A percentile compares a stretch with the other conserved stretches of the same genome.
Conservation (phyloP, 768 basidiomycete species). For the Kwoniella botswanensis region DNA sequence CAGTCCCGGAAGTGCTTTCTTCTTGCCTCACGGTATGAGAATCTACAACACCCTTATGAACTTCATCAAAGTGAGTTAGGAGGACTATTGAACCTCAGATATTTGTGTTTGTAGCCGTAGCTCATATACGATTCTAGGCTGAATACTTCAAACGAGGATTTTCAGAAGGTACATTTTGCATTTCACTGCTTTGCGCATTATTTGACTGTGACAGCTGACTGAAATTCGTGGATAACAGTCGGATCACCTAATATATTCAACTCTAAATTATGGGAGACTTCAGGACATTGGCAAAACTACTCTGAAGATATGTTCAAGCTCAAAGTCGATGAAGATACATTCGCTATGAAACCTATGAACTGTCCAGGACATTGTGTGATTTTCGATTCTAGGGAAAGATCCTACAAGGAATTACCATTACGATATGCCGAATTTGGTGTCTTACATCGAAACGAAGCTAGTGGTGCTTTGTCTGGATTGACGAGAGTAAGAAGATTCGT, state of each 20-base stretch:
- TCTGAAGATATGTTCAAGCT: slow-evolving; percentile 96
- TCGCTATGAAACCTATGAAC: slow-evolving; percentile 98
- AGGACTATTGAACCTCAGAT: background rate
- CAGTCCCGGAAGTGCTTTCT: slow-evolving; percentile 94
- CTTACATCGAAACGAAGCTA: slow-evolving; percentile 94
- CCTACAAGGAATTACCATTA: slow-evolving; percentile 92
- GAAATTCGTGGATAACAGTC: slow-evolving; percentile 62
- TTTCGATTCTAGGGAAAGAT: slow-evolving; percentile 90
- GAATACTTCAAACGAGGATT: slow-evolving; percentile 97
- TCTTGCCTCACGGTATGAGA: slow-evolving; percentile 93
- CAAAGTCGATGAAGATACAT: slow-evolving; percentile 93
- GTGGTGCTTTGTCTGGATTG: slow-evolving; percentile 88
- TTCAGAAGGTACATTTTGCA: slow-evolving; percentile 71
- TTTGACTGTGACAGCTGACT: too few relatives aligned
- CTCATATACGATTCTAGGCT: slow-evolving; percentile 61
- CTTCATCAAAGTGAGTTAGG: slow-evolving; percentile 75
- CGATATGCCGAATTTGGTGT: slow-evolving; percentile 99
- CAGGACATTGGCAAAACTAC: slow-evolving; percentile 98
- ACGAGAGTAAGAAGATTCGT: slow-evolving; percentile 93
- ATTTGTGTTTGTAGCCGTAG: background rate
- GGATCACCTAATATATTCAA: slow-evolving; percentile 98
- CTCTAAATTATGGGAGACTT: slow-evolving; percentile 95
- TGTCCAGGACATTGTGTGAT: slow-evolving; percentile 94
- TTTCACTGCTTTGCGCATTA: too few relatives aligned
- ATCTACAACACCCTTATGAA: slow-evolving; percentile 94